Evolutionary conservation across 768 basidiomycete genomes (phyloP), one percentile per base, ranked within the genome.

Genomic region (Serendipita indica): DNA sequence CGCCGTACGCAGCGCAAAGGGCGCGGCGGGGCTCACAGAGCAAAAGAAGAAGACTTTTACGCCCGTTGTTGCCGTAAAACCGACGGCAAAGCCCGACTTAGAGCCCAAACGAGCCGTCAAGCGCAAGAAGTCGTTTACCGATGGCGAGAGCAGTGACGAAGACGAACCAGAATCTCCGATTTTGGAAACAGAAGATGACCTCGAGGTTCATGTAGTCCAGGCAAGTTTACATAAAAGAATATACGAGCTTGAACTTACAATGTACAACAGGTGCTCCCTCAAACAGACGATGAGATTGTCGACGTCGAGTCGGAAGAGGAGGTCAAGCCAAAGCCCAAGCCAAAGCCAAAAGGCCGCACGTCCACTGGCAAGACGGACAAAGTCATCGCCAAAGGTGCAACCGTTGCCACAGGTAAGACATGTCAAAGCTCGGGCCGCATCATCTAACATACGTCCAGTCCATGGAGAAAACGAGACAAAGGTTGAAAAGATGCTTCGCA

Each of bases 401-500:
- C 20, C 30, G 30, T 27, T 10, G 7, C 22, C 30, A 32, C n/a
- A 6, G 30, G 49, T 54, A 28, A 20, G 49, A 22, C 4, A 12
- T 16, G 45, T 12, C 25, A 41, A 30, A 27, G 4, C 39, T 60
- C 39, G 32, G 20, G n/a, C n/a, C n/a, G n/a, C n/a, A 20, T 1
- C 57, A 54, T 30, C 43, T 52, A 13, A 59, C 18, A 7, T 16
- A 25, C 33, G 33, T 20, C 0, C 62, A 90, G 88, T 89, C 33
- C 86, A 90, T 67, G 74, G 70, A 0, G 72, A 82, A 62, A 74
- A 72, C 2, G 75, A 85, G 64, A 80, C 76, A 39, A 79, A 72
- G 62, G 74, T 89, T 3, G 77, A 86, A 61, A 76, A 84, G 43
- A 85, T 89, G 52, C 77, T 90, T 25, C 79, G 83, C 12, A 77